Percentiles rank a stretch among this genome's conserved stretches.
phyloP scores from a whole-genome alignment of 768 basidiomycete genomes.

The Termitomyces sp. region DNA sequence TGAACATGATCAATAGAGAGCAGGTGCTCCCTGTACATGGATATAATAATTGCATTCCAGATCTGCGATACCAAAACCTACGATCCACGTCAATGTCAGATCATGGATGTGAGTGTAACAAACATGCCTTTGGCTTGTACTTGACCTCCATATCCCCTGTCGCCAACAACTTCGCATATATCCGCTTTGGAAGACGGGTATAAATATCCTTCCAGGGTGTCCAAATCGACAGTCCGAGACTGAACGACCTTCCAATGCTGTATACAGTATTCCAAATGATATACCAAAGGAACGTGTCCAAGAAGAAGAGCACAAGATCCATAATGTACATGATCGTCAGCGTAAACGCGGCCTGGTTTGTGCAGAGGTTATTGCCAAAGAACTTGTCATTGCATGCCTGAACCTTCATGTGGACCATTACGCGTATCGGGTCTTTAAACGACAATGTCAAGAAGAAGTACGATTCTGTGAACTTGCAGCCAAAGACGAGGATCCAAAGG shows the following conservation, averaged over 20 bases:
- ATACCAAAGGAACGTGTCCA: conserved; percentile 99
- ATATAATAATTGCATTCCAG: conserved; percentile 99
- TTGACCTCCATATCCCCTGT: conserved; percentile 96
- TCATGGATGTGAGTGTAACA: not conserved
- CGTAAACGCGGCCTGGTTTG: conserved; percentile 92
- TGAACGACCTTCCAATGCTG: conserved; percentile 83
- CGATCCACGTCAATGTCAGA: not conserved
- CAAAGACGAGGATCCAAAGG: conserved; percentile 91
- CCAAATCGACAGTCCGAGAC: conserved; percentile 94
- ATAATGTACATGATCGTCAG: conserved; percentile 98
- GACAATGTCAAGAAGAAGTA: conserved; percentile 98
- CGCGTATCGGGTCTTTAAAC: conserved; percentile 87
- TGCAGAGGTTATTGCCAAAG: conserved; percentile 81
- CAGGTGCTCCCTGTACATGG: conserved; percentile 99
- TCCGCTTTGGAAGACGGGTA: conserved; percentile 91
- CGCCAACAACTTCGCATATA: conserved; percentile 92
- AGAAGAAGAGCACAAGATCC: conserved; percentile 95
- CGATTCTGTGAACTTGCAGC: conserved; percentile 94
- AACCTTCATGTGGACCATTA: conserved; percentile 96
- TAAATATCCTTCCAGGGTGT: conserved; percentile 99
- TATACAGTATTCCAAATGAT: conserved; percentile 99
- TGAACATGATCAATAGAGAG: conserved; percentile 98
- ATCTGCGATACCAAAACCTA: conserved; percentile 97
- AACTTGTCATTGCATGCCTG: conserved; percentile 85
- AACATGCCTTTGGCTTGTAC: conserved; percentile 95